Evolutionary conservation across 805 yeast genomes (phyloP), one percentile per base, ranked within the genome.

Genomic region (Candida methanosorbosa): DNA sequence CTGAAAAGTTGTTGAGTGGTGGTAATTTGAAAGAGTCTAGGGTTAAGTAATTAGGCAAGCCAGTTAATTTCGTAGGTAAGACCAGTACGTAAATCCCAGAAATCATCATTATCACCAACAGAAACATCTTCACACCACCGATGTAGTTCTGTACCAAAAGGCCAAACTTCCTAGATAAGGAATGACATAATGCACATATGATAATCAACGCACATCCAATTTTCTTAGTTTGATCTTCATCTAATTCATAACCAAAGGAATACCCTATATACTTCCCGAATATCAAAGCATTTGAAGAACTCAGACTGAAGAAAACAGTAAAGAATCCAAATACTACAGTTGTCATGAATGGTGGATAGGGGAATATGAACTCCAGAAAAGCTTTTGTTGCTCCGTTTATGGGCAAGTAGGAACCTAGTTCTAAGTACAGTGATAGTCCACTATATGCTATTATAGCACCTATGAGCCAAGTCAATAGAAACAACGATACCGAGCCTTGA

Each of bases 321-420:
- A 62, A 68, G 1, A 65, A 35, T 38, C 64, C 64, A 36, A 63
- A 59, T 2, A 61, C 55, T 15, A 64, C 68, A 15, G 67, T 59
- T 4, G 64, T 56, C 35, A 69, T 42, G 45, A 69, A 54, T 31
- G 54, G 56, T 0, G 86, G 86, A 34, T 51, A 63, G 13, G 69
- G 68, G 47, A 75, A 80, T 11, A 78, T 70, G 40, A 65, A 70
- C 44, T 78, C 85, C 36, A 80, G 51, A 40, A 78, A 80, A 15
- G 70, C 74, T 46, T 80, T 80, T 5, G 78, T 68, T 0, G 85
- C 86, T 4, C 87, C 86, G 38, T 75, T 74, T 36, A 78, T 61
- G 0, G 85, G 85, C n/a, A 78, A 57, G 50, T 75, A 64, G 4
- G 81, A 70, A 0, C 86, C 85, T 35, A 78, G 52, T 46, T 80